Evolutionary conservation across 257 asterid species (phyloP).

Genomic region (Ilex aquifolium): DNA sequence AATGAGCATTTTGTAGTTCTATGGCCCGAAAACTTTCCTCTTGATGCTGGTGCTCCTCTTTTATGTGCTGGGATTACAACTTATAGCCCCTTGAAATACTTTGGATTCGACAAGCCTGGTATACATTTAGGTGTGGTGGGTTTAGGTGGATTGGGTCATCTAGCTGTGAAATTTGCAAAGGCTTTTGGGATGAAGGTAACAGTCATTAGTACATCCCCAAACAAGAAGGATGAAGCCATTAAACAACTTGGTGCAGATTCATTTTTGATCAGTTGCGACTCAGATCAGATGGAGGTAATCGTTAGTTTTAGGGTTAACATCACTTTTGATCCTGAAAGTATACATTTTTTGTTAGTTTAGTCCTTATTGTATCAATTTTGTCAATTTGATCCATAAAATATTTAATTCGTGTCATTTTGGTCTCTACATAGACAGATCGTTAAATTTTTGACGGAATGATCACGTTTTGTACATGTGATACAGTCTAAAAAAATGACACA

Average conservation of each 20-base stretch:
- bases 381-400: no score
- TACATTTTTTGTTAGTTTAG: no score
- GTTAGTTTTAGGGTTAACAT: no score
- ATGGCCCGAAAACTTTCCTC: background rate
- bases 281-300: background rate
- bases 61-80: background rate
- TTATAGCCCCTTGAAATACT: background rate
- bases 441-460: no score
- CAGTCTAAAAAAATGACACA: no score
- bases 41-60: background rate
- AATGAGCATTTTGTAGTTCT: background rate
- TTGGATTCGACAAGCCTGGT: background rate
- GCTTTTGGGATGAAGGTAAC: background rate
- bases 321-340: no score
- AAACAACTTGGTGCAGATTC: background rate
- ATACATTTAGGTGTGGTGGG: background rate
- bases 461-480: no score
- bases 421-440: no score
- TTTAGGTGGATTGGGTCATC: background rate
- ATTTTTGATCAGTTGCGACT: background rate
- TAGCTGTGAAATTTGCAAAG: background rate
- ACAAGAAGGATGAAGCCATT: background rate
- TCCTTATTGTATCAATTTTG: no score
- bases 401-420: no score
- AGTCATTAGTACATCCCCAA: no score